phyloP scores from a whole-genome alignment of 345 rosid species.

The Heritiera fomes region DNA sequence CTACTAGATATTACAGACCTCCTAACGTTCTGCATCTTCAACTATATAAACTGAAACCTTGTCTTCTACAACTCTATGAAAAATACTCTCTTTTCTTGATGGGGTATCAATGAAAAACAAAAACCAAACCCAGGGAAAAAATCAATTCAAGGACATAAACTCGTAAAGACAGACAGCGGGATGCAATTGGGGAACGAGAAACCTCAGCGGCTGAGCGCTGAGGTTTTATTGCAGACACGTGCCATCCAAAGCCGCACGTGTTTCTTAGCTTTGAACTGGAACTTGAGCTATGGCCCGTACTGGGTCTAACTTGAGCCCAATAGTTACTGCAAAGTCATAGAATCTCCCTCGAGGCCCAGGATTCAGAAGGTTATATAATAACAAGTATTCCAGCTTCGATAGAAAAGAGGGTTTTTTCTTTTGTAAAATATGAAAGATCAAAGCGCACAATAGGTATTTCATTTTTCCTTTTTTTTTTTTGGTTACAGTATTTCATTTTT shows the following conservation, averaged over 20 bases:
- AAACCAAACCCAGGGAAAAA: background rate
- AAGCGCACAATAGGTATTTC: background rate
- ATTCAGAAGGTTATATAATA: background rate
- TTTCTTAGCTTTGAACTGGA: background rate
- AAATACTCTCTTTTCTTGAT: background rate
- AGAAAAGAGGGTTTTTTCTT: background rate
- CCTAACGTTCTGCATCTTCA: conserved; percentile 33
- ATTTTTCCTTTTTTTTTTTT: background rate
- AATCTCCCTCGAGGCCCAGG: background rate
- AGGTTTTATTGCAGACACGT: conserved; percentile 19
- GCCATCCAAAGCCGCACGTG: background rate
- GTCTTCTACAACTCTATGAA: background rate
- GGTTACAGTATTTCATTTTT: background rate
- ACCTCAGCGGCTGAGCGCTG: conserved; percentile 10
- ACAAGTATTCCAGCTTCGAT: background rate
- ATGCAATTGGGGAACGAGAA: conserved; percentile 6
- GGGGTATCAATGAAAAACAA: background rate
- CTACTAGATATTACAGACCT: conserved; percentile 31
- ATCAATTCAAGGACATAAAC: background rate
- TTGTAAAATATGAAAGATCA: conserved; percentile 10
- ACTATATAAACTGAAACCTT: background rate
- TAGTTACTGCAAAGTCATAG: background rate
- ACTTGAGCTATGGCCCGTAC: background rate
- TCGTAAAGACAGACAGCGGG: background rate
- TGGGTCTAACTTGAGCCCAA: background rate